Evolutionary conservation across 164 flowering plant genomes (phyloP).

Genomic region (Berberis thunbergii): DNA sequence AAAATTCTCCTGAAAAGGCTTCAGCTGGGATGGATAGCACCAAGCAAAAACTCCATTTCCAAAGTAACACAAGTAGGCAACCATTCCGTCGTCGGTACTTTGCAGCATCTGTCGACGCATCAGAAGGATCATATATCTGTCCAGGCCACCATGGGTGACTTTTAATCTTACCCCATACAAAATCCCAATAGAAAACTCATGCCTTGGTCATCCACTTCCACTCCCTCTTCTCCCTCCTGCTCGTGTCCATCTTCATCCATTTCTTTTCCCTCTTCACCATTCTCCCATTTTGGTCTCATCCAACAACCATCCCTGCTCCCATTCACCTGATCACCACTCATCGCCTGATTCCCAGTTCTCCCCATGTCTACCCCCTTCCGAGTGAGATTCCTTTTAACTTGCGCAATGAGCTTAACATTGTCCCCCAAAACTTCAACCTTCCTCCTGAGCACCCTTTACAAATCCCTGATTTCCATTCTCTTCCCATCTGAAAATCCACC

Average conservation of each 20-base stretch:
- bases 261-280: slow-evolving; percentile 4
- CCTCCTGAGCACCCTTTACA: neutral
- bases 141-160: slow-evolving; percentile 93
- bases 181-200: slow-evolving; percentile 56
- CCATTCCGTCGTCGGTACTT: slow-evolving; percentile 26
- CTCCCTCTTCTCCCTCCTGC: slow-evolving; percentile 8
- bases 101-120: slow-evolving; percentile 55
- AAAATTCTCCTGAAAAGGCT: slow-evolving; percentile 52
- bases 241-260: slow-evolving; percentile 9
- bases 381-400: no score
- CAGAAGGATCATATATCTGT: slow-evolving; percentile 43
- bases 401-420: neutral
- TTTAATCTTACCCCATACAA: slow-evolving; percentile 80
- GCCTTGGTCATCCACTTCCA: slow-evolving; percentile 12
- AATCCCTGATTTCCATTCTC: neutral
- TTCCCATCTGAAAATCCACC: no score
- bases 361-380: neutral
- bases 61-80: slow-evolving; percentile 53
- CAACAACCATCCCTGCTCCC: neutral
- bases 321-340: neutral
- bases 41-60: slow-evolving; percentile 75
- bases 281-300: neutral
- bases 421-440: neutral
- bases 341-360: no score
- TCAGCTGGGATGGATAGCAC: slow-evolving; percentile 62